Evolutionary conservation across 225 moss, liverwort and hornwort species (phyloP).

Genomic region (Ulota crispa): DNA sequence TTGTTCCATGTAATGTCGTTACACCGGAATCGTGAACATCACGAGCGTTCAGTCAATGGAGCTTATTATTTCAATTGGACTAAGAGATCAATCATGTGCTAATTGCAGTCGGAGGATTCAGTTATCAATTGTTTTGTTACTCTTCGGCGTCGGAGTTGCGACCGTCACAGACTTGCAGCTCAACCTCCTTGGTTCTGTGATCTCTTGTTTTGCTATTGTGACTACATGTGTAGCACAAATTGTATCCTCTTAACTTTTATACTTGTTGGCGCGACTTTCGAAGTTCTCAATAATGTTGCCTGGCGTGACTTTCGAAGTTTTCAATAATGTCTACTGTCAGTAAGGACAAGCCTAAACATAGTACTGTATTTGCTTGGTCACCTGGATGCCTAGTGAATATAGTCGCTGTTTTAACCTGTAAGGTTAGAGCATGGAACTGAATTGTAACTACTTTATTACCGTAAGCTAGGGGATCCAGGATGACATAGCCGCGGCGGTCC

Average conservation of each 20-base stretch:
- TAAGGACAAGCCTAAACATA: background rate
- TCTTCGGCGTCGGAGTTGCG: conserved; percentile 65
- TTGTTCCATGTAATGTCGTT: background rate
- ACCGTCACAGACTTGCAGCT: conserved; percentile 74
- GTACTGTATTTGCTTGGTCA: background rate
- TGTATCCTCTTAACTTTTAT: conserved; percentile 68
- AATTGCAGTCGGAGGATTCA: conserved; percentile 80
- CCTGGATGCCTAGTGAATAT: background rate
- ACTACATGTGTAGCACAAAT: conserved; percentile 95
- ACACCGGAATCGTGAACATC: background rate
- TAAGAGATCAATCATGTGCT: conserved; percentile 9
- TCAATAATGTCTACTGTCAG: background rate
- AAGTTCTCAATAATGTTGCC: background rate
- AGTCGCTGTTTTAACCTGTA: conserved; percentile 1
- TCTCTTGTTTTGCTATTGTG: conserved; percentile 68
- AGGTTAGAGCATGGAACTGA: background rate
- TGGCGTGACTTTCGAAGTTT: conserved; percentile 14
- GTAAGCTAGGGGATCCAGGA: background rate
- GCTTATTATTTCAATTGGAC: conserved; percentile 7
- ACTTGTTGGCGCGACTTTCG: conserved; percentile 13
- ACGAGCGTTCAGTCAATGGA: background rate
- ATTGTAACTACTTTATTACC: background rate
- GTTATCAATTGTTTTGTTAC: conserved; percentile 68
- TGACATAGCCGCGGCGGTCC: background rate
- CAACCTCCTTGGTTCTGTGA: conserved; percentile 55